These are phyloP conservation scores for Pyracantha coccinea DNA, from an alignment of 331 rosid genomes.

Conservation along the genomic window DNA sequence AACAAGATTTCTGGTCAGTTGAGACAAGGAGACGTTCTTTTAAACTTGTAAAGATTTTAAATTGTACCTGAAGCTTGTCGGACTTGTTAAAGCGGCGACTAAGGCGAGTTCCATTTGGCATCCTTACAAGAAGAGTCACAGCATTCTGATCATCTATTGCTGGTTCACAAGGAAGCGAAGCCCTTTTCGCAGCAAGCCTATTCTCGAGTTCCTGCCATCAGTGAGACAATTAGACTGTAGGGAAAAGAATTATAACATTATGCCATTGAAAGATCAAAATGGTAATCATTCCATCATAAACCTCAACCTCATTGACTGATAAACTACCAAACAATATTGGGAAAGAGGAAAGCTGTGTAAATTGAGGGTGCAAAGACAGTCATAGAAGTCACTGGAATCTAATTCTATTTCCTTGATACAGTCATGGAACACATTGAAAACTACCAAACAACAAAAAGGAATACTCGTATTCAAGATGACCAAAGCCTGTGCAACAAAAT, in stretches of 20 bases:
- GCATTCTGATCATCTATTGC: conserved; percentile 43
- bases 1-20: conserved; percentile 16
- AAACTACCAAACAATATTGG: not conserved
- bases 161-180: conserved; percentile 55
- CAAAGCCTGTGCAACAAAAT: not conserved
- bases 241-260: not conserved
- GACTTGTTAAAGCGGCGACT: conserved; percentile 63
- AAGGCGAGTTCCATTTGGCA: conserved; percentile 74
- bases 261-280: not conserved
- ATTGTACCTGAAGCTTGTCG: conserved; percentile 79
- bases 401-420: not conserved
- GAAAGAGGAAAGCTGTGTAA: not conserved
- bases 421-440: not conserved
- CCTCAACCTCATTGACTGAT: not conserved
- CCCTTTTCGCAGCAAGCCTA: conserved; percentile 29
- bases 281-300: not conserved
- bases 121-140: conserved; percentile 57
- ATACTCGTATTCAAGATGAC: not conserved
- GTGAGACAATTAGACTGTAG: not conserved
- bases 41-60: not conserved
- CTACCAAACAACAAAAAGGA: not conserved
- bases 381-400: not conserved
- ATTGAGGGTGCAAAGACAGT: not conserved
- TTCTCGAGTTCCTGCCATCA: conserved; percentile 39
- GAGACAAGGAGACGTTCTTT: conserved; percentile 5